A percentile compares a stretch with the other conserved stretches of the same genome.
These are phyloP conservation scores for Candida smagusa DNA, from an alignment of 1,139 yeast species.

Conservation along the genomic window DNA sequence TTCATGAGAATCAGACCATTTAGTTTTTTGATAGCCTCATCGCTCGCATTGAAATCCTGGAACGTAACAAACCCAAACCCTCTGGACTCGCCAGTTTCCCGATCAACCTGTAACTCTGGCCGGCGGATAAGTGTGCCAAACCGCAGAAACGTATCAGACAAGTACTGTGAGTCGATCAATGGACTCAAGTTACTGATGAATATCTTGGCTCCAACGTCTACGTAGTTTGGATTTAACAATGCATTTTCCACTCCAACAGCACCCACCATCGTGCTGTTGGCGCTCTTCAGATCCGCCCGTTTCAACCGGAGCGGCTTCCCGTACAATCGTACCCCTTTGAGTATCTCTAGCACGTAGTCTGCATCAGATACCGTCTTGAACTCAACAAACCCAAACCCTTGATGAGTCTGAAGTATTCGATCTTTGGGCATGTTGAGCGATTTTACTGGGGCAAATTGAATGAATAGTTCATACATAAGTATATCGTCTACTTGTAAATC, in stretches of 20 bases:
- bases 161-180: constrained; percentile 58
- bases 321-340: constrained; percentile 61
- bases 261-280: background rate
- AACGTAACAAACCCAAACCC: constrained; percentile 64
- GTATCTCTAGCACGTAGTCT: constrained; percentile 61
- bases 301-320: constrained; percentile 65
- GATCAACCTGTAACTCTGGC: constrained; percentile 55
- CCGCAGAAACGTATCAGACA: constrained; percentile 59
- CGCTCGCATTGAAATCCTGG: constrained; percentile 66
- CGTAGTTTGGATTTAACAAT: constrained; percentile 15
- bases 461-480: constrained; percentile 72
- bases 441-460: constrained; percentile 81
- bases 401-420: constrained; percentile 64
- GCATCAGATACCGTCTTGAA: constrained; percentile 61
- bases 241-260: constrained; percentile 6
- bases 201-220: constrained; percentile 72
- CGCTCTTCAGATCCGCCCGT: constrained; percentile 34
- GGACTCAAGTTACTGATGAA: constrained; percentile 73
- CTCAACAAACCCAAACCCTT: constrained; percentile 89
- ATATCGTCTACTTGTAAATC: constrained; percentile 71
- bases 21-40: constrained; percentile 67
- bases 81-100: constrained; percentile 47
- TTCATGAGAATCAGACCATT: constrained; percentile 71
- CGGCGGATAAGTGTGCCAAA: constrained; percentile 62
- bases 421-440: constrained; percentile 78